Evolutionary conservation across 257 asterid genomes (phyloP), one percentile per base, ranked within the genome.

Genomic region (Misopates orontium): DNA sequence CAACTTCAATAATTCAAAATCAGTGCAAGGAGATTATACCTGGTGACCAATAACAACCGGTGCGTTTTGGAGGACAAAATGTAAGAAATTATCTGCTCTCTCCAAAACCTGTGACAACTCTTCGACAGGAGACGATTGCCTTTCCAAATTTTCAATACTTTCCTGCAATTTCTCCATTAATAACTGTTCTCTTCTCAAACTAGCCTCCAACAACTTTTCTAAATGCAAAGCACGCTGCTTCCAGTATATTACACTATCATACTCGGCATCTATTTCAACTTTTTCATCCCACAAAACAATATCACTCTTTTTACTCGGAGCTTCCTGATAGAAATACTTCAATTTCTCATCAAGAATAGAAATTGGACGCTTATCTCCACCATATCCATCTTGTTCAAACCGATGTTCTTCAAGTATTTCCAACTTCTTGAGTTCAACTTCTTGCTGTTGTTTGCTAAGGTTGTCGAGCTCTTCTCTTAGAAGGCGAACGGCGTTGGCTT

Each of bases 31-130:
- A 28, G 24, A 45, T 28, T 36, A 44, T 73, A 87, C 97, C 94
- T 87, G 96, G 70, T 91, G 97, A 25, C 97, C 97, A 11, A 91
- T 91, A 25, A 91, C 97, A 73, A 91, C 96, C 0, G 97, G 97
- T 40, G 97, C 97, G 75, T 84, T 91, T 68, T 91, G 97, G 56
- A 91, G 93, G 64, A 91, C 83, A 62, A 91, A 91, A 78, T 91
- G 97, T 65, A 91, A 75, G 80, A 88, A 91, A 62, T 91, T 88
- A 67, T 91, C 97, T 0, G 96, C 97, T 70, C 97, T 80, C 77
- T 78, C 78, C 71, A 91, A 69, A 72, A 91, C 77, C 64, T 91
- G 91, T 8, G 93, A 82, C 10, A 91, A 36, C 70, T 91, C 97
- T 74, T 84, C 96, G n/a, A 91, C 93, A 0, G 97, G 97, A 55